These are phyloP conservation scores for Ceratonia siliqua DNA, from an alignment of 306 rosid genomes.

Conservation along the genomic window DNA sequence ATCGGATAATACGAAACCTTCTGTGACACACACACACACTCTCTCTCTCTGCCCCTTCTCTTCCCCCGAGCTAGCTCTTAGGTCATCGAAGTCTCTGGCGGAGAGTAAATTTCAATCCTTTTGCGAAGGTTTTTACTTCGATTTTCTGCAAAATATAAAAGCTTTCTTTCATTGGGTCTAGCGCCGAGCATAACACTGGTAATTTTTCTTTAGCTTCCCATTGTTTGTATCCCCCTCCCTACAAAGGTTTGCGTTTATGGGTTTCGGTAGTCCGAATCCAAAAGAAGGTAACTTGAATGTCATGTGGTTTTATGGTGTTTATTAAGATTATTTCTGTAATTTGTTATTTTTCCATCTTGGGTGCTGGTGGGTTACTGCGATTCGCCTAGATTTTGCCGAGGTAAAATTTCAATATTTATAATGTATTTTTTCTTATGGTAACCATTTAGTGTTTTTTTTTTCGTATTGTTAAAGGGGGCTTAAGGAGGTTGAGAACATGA, in stretches of 20 bases:
- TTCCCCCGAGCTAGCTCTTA: slow-evolving; percentile 19
- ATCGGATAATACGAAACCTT: slow-evolving; percentile 38
- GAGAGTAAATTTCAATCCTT: slow-evolving; percentile 33
- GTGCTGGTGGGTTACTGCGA: not conserved
- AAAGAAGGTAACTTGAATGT: slow-evolving; percentile 28
- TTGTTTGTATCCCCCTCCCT: not conserved
- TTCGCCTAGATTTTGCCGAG: not conserved
- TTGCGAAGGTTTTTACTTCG: not conserved
- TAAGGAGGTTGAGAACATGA: not conserved
- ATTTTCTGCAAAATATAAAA: slow-evolving; percentile 23
- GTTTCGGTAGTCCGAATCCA: slow-evolving; percentile 36
- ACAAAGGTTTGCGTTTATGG: slow-evolving; percentile 31
- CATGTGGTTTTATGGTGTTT: no score
- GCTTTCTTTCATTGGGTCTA: slow-evolving; percentile 13
- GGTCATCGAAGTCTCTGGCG: slow-evolving; percentile 36
- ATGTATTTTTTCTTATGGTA: not conserved
- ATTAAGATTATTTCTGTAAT: not conserved
- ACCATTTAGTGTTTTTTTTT: not conserved
- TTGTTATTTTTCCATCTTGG: not conserved
- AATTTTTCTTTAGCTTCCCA: slow-evolving; percentile 11
- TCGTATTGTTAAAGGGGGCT: not conserved
- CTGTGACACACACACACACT: no score
- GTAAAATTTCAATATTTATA: not conserved
- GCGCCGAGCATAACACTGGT: slow-evolving; percentile 7
- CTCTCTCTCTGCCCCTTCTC: slow-evolving; percentile 14